Conservation (phyloP, 2,329 filamentous ascomycete species). For the Nothopassalora personata region DNA sequence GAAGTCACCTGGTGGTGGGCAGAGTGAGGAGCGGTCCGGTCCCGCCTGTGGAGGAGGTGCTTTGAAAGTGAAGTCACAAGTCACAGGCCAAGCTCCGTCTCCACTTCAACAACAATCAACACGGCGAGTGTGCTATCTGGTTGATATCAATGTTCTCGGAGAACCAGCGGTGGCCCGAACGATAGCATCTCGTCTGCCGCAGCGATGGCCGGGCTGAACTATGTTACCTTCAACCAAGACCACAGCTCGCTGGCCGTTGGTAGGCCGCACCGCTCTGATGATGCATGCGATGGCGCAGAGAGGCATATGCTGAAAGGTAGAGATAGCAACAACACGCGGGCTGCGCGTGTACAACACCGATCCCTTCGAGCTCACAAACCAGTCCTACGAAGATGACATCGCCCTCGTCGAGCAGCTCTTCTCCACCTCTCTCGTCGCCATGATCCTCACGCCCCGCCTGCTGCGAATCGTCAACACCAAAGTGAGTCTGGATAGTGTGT, state of each 20-base stretch:
- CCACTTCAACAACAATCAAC: not conserved
- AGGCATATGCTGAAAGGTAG: constrained; percentile 5
- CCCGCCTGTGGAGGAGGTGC: not conserved
- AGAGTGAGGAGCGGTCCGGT: not conserved
- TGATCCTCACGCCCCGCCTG: constrained; percentile 85
- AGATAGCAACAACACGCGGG: constrained; percentile 76
- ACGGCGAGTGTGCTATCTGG: not conserved
- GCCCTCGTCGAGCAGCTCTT: constrained; percentile 98
- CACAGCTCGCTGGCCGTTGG: constrained; percentile 94
- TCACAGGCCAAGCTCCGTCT: not conserved
- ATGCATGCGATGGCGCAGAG: constrained; percentile 4
- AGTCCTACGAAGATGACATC: constrained; percentile 83
- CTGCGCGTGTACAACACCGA: constrained; percentile 97
- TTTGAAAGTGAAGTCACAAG: not conserved
- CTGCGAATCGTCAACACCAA: constrained; percentile 97
- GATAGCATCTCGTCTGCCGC: not conserved
- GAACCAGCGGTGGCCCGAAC: not conserved
- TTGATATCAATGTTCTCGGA: not conserved
- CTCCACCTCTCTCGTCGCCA: constrained; percentile 89
- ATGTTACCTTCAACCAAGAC: constrained; percentile 98
- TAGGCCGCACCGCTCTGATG: constrained; percentile 41
- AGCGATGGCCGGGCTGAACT: constrained; percentile 63
- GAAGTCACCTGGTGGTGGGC: too few relatives aligned
- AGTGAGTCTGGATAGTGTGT: constrained; percentile 47
- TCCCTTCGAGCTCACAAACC: constrained; percentile 90